Conservation (phyloP, 306 rosid species). For the Lathyrus oleraceus region DNA sequence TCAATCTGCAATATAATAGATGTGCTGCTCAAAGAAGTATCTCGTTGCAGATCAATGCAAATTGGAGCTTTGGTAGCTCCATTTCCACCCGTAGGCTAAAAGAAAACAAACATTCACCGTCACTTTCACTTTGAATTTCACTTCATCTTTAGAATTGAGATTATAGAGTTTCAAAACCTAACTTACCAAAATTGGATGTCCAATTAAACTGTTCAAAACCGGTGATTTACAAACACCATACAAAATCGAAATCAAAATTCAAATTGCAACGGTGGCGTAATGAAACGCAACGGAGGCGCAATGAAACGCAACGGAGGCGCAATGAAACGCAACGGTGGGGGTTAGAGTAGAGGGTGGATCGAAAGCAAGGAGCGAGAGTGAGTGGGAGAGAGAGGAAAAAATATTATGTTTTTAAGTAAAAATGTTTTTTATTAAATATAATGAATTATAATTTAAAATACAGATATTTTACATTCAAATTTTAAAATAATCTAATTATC, state of each 20-base stretch:
- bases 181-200: slow-evolving; percentile 93
- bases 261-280: too few species aligned
- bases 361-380: too few species aligned
- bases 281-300: too few species aligned
- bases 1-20: slow-evolving; percentile 90
- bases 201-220: slow-evolving; percentile 86
- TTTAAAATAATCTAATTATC: too few species aligned
- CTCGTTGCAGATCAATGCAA: slow-evolving; percentile 86
- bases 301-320: too few species aligned
- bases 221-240: slow-evolving; percentile 97
- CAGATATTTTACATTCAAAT: too few species aligned
- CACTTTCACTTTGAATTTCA: slow-evolving; percentile 14
- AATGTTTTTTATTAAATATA: too few species aligned
- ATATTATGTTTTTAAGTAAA: too few species aligned
- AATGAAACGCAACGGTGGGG: too few species aligned
- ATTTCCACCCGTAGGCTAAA: slow-evolving; percentile 92
- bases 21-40: slow-evolving; percentile 84
- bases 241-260: background rate
- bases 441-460: too few species aligned
- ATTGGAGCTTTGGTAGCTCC: slow-evolving; percentile 98
- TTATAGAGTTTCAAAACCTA: slow-evolving; percentile 1
- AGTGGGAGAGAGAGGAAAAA: too few species aligned
- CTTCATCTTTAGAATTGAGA: background rate
- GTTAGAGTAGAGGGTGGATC: too few species aligned
- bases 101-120: slow-evolving; percentile 23